Conservation (phyloP, 2,329 filamentous ascomycete species). For the Cordyceps farinosa region DNA sequence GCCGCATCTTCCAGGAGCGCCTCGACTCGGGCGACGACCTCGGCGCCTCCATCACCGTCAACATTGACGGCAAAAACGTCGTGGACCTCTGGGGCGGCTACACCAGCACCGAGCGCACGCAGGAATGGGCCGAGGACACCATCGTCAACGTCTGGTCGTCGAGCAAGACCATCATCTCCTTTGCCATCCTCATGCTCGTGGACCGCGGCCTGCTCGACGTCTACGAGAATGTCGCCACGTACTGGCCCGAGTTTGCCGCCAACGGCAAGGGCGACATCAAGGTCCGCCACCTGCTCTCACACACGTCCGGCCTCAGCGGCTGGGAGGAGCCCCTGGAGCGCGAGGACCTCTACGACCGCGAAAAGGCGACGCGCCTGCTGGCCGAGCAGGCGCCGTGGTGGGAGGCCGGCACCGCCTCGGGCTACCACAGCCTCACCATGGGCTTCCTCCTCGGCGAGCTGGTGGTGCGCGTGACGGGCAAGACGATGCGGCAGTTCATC, state of each 20-base stretch:
- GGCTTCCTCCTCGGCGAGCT: conserved; percentile 43
- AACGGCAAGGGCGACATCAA: conserved; percentile 39
- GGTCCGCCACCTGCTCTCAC: conserved; percentile 39
- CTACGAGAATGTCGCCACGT: conserved; percentile 35
- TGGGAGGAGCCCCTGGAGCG: conserved; percentile 31
- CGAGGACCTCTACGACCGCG: conserved; percentile 33
- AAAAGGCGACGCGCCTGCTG: conserved; percentile 31
- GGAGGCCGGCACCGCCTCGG: conserved; percentile 40
- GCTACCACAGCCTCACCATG: conserved; percentile 39
- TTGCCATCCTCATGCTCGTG: conserved; percentile 31
- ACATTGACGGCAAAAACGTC: conserved; percentile 38
- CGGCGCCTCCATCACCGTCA: conserved; percentile 43
- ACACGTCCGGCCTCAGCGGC: conserved; percentile 35
- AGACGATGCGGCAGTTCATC: conserved; percentile 40
- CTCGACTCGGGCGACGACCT: conserved; percentile 39
- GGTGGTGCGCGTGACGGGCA: conserved; percentile 38
- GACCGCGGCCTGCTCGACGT: conserved; percentile 36
- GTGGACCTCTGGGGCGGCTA: conserved; percentile 45
- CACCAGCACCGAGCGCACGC: conserved; percentile 27
- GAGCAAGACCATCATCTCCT: conserved; percentile 32
- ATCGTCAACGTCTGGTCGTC: conserved; percentile 39
- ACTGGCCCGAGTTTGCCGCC: conserved; percentile 45
- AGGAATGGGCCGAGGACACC: conserved; percentile 39
- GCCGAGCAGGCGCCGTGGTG: conserved; percentile 41
- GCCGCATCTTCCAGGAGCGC: conserved; percentile 31